Evolutionary conservation across 2,329 filamentous ascomycete species (phyloP).

Genomic region (Chaetomium sp.): DNA sequence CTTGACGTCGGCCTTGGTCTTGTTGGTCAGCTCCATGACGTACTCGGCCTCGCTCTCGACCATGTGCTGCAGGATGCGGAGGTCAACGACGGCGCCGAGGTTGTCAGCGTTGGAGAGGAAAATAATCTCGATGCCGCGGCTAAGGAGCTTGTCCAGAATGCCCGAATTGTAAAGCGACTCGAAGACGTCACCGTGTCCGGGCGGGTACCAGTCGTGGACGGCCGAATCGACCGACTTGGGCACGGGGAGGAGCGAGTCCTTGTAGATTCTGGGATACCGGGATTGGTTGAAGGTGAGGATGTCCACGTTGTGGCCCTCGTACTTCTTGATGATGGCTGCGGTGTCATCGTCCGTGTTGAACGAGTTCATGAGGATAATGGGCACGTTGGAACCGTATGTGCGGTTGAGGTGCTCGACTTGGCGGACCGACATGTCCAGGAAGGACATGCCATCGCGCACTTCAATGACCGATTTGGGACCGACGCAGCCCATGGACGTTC

Average conservation of each 20-base stretch:
- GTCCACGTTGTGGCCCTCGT: slow-evolving; percentile 99
- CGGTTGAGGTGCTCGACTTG: slow-evolving; percentile 99
- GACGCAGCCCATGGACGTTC: slow-evolving; percentile 99
- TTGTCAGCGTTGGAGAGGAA: slow-evolving; percentile 99
- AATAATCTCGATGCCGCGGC: slow-evolving; percentile 93
- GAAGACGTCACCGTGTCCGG: slow-evolving; percentile 98
- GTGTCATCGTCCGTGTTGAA: slow-evolving; percentile 99
- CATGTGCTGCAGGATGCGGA: slow-evolving; percentile 99
- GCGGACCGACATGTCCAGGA: slow-evolving; percentile 96
- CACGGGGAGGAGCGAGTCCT: slow-evolving; percentile 95
- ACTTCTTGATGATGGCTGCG: slow-evolving; percentile 99
- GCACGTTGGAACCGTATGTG: slow-evolving; percentile 95
- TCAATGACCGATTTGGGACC: slow-evolving; percentile 99
- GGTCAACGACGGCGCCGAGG: slow-evolving; percentile 93
- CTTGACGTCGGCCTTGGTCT: slow-evolving; percentile 99
- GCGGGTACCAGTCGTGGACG: slow-evolving; percentile 97
- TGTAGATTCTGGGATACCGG: slow-evolving; percentile 94
- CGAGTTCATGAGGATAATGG: slow-evolving; percentile 99
- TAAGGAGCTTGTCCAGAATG: slow-evolving; percentile 92
- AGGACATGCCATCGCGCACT: slow-evolving; percentile 99
- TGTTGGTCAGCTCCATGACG: slow-evolving; percentile 99
- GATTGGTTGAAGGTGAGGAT: slow-evolving; percentile 99
- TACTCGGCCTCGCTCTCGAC: slow-evolving; percentile 96
- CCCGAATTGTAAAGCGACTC: slow-evolving; percentile 99
- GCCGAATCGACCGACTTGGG: slow-evolving; percentile 85